Base-by-base conservation (phyloP, 441 rosid species). In the Syzygium syzygioides region DNA sequence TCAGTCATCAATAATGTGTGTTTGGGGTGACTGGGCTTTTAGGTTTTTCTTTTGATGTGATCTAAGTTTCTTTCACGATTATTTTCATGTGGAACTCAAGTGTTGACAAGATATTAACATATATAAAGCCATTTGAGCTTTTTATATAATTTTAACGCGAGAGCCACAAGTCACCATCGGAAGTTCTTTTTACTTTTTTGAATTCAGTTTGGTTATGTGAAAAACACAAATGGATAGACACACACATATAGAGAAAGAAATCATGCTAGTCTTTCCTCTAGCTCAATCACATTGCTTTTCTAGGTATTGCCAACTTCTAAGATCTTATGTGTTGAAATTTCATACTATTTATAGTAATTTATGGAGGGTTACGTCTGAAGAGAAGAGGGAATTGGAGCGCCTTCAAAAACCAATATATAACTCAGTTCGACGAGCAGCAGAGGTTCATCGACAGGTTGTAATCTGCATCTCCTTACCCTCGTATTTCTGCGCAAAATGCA, bases 281-380 rank as follows among this genome's bases (percentile, higher is more conserved):
- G 60, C 41, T 85, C 45, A 32, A 84, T 68, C 85, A 87, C 37
- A 2, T 87, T 30, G 50, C 79, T 90, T 64, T 41, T 66, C 85
- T n/a, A 48, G 85, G 71, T 50, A 37, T 55, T n/a, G 59, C 50
- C 37, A 57, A 84, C 87, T 30, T 85, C 56, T 85, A 37, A 76
- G 55, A 45, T 30, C 25, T 59, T 12, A 66, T 88, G 83, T 88
- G 48, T 45, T 53, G 28, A 28, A 54, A 23, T 76, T 45, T 9
- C 55, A 57, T 11, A 55, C 59, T 26, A 30, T 76, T 85, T 57
- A 86, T 90, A 98, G 99, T 92, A 98, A 97, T 92, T 86, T 97
- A 66, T 98, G 99, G 99, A 96, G 99, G 94, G 92, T 94, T 64
- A 97, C 99, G 10, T 98, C 99, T 87, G 99, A 97, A 91, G 99